Evolutionary conservation across 306 rosid species (phyloP).

Genomic region (Dryas drummondii): DNA sequence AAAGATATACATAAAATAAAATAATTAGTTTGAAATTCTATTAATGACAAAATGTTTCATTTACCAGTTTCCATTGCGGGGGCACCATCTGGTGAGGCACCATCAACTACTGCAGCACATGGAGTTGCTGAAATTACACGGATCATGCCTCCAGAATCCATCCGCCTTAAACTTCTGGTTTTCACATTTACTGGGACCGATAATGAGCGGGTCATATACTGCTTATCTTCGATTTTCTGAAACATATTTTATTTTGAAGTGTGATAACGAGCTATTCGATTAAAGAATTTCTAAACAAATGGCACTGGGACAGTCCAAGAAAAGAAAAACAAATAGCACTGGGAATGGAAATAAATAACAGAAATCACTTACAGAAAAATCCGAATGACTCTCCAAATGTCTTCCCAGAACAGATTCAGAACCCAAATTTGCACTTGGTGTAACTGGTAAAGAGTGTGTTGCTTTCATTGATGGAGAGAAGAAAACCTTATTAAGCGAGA

Average conservation of each 20-base stretch:
- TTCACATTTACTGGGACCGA: conserved; percentile 72
- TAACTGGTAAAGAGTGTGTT: conserved; percentile 66
- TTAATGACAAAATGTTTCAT: neutral
- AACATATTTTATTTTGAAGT: conserved; percentile 25
- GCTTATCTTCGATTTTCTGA: conserved; percentile 53
- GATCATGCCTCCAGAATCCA: conserved; percentile 60
- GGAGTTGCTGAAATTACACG: conserved; percentile 71
- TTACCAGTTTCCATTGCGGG: conserved; percentile 56
- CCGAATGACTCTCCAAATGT: conserved; percentile 38
- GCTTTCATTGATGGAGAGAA: conserved; percentile 51
- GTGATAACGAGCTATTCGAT: neutral
- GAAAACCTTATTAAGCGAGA: conserved; percentile 60
- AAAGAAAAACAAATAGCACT: too few species aligned
- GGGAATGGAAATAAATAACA: neutral
- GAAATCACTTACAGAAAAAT: conserved; percentile 45
- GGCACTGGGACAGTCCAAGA: neutral
- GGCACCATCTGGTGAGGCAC: conserved; percentile 37
- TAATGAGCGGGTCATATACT: conserved; percentile 67
- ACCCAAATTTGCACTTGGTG: conserved; percentile 56
- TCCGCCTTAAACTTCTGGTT: conserved; percentile 44
- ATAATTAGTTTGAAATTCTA: neutral
- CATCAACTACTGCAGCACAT: conserved; percentile 38
- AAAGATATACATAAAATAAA: neutral
- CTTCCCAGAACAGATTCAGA: conserved; percentile 37
- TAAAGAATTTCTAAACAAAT: neutral